A percentile compares a stretch with the other conserved stretches of the same genome.
phyloP scores from a whole-genome alignment of 768 basidiomycete species.

The Lentinula detonsa region DNA sequence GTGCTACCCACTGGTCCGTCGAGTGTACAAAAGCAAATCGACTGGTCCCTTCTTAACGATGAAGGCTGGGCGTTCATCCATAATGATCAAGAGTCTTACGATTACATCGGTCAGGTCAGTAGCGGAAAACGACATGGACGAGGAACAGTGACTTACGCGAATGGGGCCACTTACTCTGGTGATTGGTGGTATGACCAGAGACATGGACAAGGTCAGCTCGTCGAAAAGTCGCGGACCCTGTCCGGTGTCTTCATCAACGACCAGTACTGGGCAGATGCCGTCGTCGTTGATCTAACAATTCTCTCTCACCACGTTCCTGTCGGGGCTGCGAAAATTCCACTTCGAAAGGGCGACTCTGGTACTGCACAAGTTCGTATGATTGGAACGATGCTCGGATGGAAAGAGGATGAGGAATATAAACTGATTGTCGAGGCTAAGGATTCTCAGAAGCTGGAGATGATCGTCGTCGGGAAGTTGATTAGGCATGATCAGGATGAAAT shows the following conservation, averaged over 20 bases:
- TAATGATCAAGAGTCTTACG: conserved; percentile 8
- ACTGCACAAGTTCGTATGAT: neutral
- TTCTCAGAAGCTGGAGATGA: neutral
- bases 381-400: neutral
- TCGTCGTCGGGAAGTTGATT: neutral
- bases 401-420: neutral
- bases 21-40: conserved; percentile 2
- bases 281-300: neutral
- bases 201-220: conserved; percentile 10
- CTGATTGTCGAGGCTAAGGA: neutral
- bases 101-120: conserved; percentile 11
- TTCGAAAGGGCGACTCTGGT: neutral
- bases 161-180: conserved; percentile 10
- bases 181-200: conserved; percentile 10
- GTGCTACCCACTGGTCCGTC: neutral
- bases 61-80: conserved; percentile 12
- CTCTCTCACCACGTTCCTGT: neutral
- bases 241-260: conserved; percentile 1
- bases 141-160: conserved; percentile 11
- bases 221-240: neutral
- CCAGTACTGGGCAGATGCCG: neutral
- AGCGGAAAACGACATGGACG: conserved; percentile 11
- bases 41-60: conserved; percentile 11
- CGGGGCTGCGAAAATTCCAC: neutral
- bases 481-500: neutral